These are phyloP conservation scores for Flaveria bidentis DNA, from an alignment of 129 eudicot genomes.

Conservation along the genomic window DNA sequence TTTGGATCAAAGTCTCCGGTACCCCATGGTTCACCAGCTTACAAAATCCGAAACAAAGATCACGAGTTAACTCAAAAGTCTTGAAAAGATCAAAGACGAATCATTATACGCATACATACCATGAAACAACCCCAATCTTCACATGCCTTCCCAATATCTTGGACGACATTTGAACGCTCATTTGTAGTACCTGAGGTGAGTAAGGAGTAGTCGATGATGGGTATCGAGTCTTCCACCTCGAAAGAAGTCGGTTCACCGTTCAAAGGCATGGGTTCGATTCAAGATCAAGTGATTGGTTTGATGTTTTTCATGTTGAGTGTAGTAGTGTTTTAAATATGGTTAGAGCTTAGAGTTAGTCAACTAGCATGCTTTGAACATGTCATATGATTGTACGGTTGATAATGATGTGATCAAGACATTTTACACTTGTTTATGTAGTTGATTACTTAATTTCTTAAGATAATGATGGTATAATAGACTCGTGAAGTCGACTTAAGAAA, in stretches of 20 bases:
- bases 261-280: conserved; percentile 14
- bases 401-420: conserved; percentile 29
- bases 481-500: neutral
- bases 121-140: conserved; percentile 45
- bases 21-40: conserved; percentile 35
- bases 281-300: conserved; percentile 8
- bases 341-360: neutral
- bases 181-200: conserved; percentile 22
- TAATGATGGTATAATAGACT: neutral
- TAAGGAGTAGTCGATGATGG: conserved; percentile 34
- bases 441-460: conserved; percentile 12
- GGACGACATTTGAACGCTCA: conserved; percentile 23
- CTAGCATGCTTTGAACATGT: conserved; percentile 21
- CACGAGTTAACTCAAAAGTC: neutral
- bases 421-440: conserved; percentile 31
- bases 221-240: conserved; percentile 22
- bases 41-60: conserved; percentile 8
- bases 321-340: neutral
- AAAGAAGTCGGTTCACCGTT: conserved; percentile 3
- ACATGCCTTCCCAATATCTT: conserved; percentile 34
- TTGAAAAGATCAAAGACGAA: neutral
- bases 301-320: neutral
- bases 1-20: conserved; percentile 26
- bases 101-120: conserved; percentile 8
- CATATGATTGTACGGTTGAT: conserved; percentile 13